Base-by-base conservation (phyloP, 257 asterid species). In the Buddleja alternifolia region DNA sequence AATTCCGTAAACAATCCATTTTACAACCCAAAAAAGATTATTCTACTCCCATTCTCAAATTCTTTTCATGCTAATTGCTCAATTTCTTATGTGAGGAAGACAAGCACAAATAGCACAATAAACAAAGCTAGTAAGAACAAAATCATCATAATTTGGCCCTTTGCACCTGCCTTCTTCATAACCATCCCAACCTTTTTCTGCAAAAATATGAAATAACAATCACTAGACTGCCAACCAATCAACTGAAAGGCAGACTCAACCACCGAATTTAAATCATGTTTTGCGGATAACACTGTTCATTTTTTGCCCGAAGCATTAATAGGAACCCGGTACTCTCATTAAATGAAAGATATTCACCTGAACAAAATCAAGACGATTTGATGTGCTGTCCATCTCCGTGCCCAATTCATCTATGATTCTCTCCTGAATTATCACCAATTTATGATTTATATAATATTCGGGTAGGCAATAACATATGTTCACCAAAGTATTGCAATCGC, bases 291-390 rank as follows among this genome's bases (percentile, higher is more conserved):
- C 9, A 56, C 25, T 16, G 7, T 56, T 54, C 66, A 46, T 21
- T 67, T 42, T 23, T 62, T 9, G 60, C 66, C 44, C 19, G 51
- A 45, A 29, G 47, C 60, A 72, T 20, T 44, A 47, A 10, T 4
- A 32, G 66, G 7, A 45, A 11, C 11, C 6, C 0, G n/a, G 17
- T 19, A 24, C 81, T 42, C 60, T n/a, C 58, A 10, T n/a, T 1
- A 10, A 34, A 60, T 55, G 45, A 47, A 29, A 14, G 24, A 10
- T 41, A 23, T 36, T 73, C 58, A 91, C 99, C 99, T 94, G 97
- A 80, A 94, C 97, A 74, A 94, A 94, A 59, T 94, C 99, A 21
- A 94, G 99, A 70, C 99, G 97, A 60, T 84, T 88, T 59, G 99
- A 87, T 32, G 98, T 90, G 78, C 90, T 84, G 65, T 89, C 99